Evolutionary conservation across 2,329 filamentous ascomycete species (phyloP).

Genomic region (Nothomitra cinnamomea): DNA sequence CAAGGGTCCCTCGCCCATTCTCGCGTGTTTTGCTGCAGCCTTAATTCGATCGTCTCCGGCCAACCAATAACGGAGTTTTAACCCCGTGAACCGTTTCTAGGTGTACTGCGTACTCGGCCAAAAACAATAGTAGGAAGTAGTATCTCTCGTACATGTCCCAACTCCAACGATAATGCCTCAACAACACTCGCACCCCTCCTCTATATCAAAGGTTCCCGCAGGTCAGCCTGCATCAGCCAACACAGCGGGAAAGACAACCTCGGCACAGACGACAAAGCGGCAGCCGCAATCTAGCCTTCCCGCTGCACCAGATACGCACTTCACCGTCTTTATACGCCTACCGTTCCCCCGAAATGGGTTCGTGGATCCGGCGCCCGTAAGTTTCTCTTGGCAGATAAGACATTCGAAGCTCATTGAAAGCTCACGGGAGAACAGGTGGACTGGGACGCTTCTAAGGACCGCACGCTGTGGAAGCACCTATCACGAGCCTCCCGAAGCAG

Average conservation of each 20-base stretch:
- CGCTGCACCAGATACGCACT: constrained; percentile 18
- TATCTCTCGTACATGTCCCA: too few species aligned
- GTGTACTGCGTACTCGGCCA: too few species aligned
- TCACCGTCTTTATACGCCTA: constrained; percentile 72
- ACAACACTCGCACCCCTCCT: neutral
- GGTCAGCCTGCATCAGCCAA: neutral
- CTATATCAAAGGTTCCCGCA: neutral
- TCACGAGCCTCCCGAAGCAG: constrained; percentile 62
- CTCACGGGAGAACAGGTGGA: constrained; percentile 42
- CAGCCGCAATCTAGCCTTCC: neutral
- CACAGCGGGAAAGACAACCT: neutral
- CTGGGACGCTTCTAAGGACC: constrained; percentile 79
- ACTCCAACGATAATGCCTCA: neutral
- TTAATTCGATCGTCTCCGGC: too few species aligned
- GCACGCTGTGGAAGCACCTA: constrained; percentile 75
- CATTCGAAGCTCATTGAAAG: constrained; percentile 1
- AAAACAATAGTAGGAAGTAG: too few species aligned
- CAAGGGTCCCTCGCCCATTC: too few species aligned
- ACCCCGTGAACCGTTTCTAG: too few species aligned
- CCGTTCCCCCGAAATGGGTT: constrained; percentile 79
- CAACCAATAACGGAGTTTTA: too few species aligned
- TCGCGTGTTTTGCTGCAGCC: too few species aligned
- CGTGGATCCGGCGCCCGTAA: constrained; percentile 71
- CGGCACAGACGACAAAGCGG: neutral
- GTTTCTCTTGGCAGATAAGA: constrained; percentile 1